phyloP scores from a whole-genome alignment of 345 rosid species.

The Acer saccharum region DNA sequence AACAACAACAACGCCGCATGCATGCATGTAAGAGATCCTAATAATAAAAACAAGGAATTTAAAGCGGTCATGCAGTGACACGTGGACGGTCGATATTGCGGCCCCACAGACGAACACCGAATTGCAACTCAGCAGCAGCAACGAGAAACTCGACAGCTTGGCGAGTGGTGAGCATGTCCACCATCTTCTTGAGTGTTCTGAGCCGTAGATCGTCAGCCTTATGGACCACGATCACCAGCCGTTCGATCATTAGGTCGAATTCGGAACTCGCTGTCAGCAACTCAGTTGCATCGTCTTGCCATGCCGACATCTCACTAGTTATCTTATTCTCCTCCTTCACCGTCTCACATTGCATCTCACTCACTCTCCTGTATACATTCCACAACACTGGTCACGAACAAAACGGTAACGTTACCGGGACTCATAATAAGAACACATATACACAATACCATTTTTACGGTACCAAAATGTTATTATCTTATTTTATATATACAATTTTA shows the following conservation, averaged over 20 bases:
- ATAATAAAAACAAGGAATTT: too few relatives aligned
- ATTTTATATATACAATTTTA: too few relatives aligned
- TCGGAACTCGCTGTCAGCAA: conserved; percentile 27
- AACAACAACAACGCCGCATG: not conserved
- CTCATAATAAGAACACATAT: too few relatives aligned
- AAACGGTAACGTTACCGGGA: too few relatives aligned
- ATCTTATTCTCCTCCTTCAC: conserved; percentile 83
- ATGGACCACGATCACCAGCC: conserved; percentile 44
- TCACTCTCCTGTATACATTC: conserved; percentile 56
- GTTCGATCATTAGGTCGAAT: conserved; percentile 42
- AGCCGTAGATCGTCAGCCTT: conserved; percentile 77
- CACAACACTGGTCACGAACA: too few relatives aligned
- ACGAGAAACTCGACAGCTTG: conserved; percentile 76
- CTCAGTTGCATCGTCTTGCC: conserved; percentile 74
- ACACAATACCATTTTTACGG: too few relatives aligned
- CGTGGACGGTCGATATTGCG: conserved; percentile 42
- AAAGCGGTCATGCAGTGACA: not conserved
- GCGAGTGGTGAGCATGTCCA: conserved; percentile 60
- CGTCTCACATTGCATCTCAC: conserved; percentile 86
- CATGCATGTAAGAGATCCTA: not conserved
- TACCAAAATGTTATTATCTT: too few relatives aligned
- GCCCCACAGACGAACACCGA: conserved; percentile 72
- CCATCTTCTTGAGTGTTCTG: conserved; percentile 49
- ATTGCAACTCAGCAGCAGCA: conserved; percentile 73
- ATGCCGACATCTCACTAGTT: conserved; percentile 66